Evolutionary conservation across 2,329 filamentous ascomycete genomes (phyloP), one percentile per base, ranked within the genome.

Genomic region (Camillea tinctor): DNA sequence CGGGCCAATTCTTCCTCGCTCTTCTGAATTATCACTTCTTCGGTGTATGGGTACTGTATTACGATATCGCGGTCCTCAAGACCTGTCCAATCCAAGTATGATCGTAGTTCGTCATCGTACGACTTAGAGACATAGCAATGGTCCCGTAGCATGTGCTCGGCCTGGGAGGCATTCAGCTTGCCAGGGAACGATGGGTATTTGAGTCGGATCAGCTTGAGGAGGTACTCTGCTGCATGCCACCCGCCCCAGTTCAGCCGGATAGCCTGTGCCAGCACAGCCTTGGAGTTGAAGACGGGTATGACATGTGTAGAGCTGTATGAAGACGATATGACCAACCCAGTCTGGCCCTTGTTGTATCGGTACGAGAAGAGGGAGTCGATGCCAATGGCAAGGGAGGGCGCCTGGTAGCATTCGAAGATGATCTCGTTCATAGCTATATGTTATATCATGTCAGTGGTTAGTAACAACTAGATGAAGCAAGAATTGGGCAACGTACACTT

Each of bases 341-440:
- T 94, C 55, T 83, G 87, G 64, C 95, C 95, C 62, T 90, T 87
- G 74, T 99, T 99, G 79, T 97, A 91, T 63, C 89, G 84, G 79
- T 97, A 99, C 20, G 94, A 96, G 79, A 99, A 99, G 30, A 99
- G 85, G 11, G 93, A 96, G 75, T 99, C 95, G 77, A 99, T 93
- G 55, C 95, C 95, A 76, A 95, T 97, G 19, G 93, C 91, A 23
- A 97, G 84, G 1, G 92, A 94, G 0, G 95, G 94, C 11, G 91
- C 93, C 61, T 87, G 86, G 75, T 99, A 99, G 76, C 93, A 96
- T 76, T 99, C 95, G 74, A 98, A 99, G 11, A 99, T 81, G 58
- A 98, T 94, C 73, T 99, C 95, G 50, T 91, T 96, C 94, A 98
- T 98, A 68, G 91, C 92, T 96, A 66, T 56, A 60, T 57, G 49